Evolutionary conservation across 2,329 filamentous ascomycete species (phyloP).

Genomic region (Myriosclerotinia duriaeana): DNA sequence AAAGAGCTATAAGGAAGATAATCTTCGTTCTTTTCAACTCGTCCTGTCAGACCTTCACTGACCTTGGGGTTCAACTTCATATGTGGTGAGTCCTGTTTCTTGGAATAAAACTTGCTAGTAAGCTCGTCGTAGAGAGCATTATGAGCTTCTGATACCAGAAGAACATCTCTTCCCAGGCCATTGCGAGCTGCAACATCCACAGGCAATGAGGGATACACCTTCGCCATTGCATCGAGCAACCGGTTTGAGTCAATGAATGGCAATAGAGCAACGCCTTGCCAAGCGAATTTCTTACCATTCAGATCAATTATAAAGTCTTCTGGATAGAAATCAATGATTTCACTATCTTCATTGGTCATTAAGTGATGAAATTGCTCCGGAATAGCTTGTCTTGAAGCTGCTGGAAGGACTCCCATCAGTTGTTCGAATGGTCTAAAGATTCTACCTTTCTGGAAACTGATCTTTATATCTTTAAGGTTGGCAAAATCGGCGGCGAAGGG

Average conservation of each 20-base stretch:
- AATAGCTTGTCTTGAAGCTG: constrained; percentile 87
- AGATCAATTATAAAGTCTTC: constrained; percentile 90
- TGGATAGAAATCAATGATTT: constrained; percentile 97
- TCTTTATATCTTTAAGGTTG: constrained; percentile 73
- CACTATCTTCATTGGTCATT: constrained; percentile 84
- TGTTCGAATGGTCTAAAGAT: constrained; percentile 94
- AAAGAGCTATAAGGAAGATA: constrained; percentile 84
- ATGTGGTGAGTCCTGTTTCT: constrained; percentile 68
- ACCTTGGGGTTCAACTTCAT: constrained; percentile 72
- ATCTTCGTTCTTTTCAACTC: constrained; percentile 74
- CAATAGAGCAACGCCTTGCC: constrained; percentile 91
- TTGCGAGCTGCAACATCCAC: constrained; percentile 79
- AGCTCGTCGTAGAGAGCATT: constrained; percentile 80
- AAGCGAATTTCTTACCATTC: constrained; percentile 97
- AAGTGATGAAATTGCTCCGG: constrained; percentile 84
- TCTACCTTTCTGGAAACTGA: constrained; percentile 78
- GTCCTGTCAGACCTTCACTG: constrained; percentile 77
- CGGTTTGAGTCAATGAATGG: constrained; percentile 95
- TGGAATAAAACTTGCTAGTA: constrained; percentile 84
- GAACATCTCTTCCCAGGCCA: constrained; percentile 72
- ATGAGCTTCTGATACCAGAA: constrained; percentile 82
- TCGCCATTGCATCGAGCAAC: constrained; percentile 76
- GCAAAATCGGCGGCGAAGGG: constrained; percentile 96
- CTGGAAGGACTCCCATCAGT: constrained; percentile 95
- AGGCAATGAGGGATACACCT: constrained; percentile 76